Evolutionary conservation across 352 stramenopile genomes (phyloP), one percentile per base, ranked within the genome.

Genomic region (Pythium rhizo-oryzae): DNA sequence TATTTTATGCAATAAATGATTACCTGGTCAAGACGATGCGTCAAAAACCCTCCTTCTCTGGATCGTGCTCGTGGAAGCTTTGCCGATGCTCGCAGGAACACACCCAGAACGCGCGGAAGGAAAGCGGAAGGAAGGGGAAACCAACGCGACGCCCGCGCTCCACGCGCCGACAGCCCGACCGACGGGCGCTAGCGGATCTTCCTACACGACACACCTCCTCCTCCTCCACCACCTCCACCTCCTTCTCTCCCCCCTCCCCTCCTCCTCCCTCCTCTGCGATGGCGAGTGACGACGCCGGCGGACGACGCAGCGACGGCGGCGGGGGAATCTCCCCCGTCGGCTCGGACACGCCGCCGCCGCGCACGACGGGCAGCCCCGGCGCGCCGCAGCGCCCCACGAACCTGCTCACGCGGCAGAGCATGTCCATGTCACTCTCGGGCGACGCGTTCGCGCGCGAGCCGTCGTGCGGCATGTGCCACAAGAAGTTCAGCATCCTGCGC

Each of bases 401-500:
- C 30, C 44, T 72, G 44, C 52, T 72, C 21, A 52, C 52, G 53
- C 54, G 60, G 13, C 52, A 65, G 59, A 71, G 64, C 64, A 62
- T 69, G 39, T 73, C 73, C 63, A 63, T 70, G 41, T 75, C 75
- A 52, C 62, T 69, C 51, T 63, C 77, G 0, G 79, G 81, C 47
- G 76, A 80, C 51, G 73, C 65, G 25, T 96, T 96, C 68, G 84
- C 75, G 4, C 84, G 87, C 60, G 87, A 96, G 70, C 77, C 85
- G 33, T 71, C 82, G 56, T 96, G 88, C 69, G 81, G 83, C 62
- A 81, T 89, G 46, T 96, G 88, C 77, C 53, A 72, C 56, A 90
- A 90, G 67, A 84, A 80, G 43, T 96, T 96, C 71, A 92, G 91
- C 61, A 78, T 96, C 33, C 64, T 94, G 59, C 84, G 86, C 0